Evolutionary conservation across 306 rosid species (phyloP).

Genomic region (Vicia sativa): DNA sequence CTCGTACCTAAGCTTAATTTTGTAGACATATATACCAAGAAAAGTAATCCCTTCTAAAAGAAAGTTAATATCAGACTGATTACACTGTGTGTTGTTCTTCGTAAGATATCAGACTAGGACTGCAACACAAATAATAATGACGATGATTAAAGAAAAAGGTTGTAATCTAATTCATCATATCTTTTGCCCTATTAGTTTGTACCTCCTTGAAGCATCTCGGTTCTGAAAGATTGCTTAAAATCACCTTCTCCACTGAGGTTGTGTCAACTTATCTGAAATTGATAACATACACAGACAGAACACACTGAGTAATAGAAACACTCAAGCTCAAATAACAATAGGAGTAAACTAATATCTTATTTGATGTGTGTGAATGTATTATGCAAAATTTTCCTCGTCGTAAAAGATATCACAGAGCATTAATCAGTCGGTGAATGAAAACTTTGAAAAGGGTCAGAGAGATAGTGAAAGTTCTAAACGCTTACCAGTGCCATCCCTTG

Average conservation of each 20-base stretch:
- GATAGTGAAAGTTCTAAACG: conserved; percentile 7
- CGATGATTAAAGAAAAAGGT: conserved; percentile 24
- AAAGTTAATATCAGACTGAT: conserved; percentile 31
- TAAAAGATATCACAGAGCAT: neutral
- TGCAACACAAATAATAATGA: conserved; percentile 10
- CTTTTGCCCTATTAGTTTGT: conserved; percentile 23
- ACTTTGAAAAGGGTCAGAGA: neutral
- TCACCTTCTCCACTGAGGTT: conserved; percentile 73
- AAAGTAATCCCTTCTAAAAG: conserved; percentile 26
- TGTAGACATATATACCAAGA: conserved; percentile 39
- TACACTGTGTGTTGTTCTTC: conserved; percentile 7
- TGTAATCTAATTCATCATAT: conserved; percentile 20
- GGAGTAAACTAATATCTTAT: conserved; percentile 5
- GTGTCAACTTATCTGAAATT: conserved; percentile 52
- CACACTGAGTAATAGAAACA: conserved; percentile 2
- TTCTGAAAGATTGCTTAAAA: conserved; percentile 29
- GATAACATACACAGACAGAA: conserved; percentile 30
- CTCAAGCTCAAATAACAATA: conserved; percentile 19
- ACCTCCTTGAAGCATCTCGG: conserved; percentile 38
- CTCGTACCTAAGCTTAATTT: conserved; percentile 26
- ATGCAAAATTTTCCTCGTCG: neutral
- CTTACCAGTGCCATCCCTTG: conserved; percentile 58
- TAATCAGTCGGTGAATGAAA: conserved; percentile 21
- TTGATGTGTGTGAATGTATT: neutral
- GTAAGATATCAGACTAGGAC: conserved; percentile 22